Evolutionary conservation across 768 basidiomycete genomes (phyloP).

Genomic region (Crucibulum laeve): DNA sequence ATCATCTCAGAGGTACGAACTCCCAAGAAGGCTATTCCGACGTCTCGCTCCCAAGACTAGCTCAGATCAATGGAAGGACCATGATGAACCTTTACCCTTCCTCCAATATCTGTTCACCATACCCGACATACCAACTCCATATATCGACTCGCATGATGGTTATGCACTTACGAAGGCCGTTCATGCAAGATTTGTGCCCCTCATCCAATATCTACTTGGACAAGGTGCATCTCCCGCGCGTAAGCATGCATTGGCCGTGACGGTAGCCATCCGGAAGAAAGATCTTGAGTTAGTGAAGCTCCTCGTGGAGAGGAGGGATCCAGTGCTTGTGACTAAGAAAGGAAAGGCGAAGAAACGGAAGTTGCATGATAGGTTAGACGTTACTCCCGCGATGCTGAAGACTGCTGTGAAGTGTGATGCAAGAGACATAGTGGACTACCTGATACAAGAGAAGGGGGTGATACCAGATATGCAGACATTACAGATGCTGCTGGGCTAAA

Average conservation of each 20-base stretch:
- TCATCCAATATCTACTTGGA: constrained; percentile 67
- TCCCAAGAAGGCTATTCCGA: constrained; percentile 71
- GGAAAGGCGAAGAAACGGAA: constrained; percentile 41
- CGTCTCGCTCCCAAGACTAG: constrained; percentile 28
- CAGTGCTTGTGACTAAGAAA: constrained; percentile 12
- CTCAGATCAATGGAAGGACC: constrained; percentile 33
- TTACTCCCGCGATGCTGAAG: constrained; percentile 57
- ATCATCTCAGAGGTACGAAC: constrained; percentile 27
- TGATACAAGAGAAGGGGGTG: constrained; percentile 66
- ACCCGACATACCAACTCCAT: constrained; percentile 34
- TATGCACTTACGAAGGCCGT: constrained; percentile 84
- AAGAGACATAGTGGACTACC: constrained; percentile 66
- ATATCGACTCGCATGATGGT: constrained; percentile 68
- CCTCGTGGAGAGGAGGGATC: constrained; percentile 44
- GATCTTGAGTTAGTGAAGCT: constrained; percentile 66
- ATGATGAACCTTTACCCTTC: constrained; percentile 59
- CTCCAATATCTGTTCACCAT: constrained; percentile 51
- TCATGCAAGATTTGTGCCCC: constrained; percentile 52
- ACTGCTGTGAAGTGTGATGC: constrained; percentile 62
- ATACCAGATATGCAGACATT: constrained; percentile 69
- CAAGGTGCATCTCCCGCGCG: constrained; percentile 66
- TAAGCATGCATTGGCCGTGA: constrained; percentile 62
- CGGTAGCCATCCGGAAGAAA: constrained; percentile 69
- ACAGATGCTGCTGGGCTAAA: constrained; percentile 12
- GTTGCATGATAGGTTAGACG: constrained; percentile 54